phyloP scores from a whole-genome alignment of 192 early-diverging fungal genomes.

The Backusella australiensis region DNA sequence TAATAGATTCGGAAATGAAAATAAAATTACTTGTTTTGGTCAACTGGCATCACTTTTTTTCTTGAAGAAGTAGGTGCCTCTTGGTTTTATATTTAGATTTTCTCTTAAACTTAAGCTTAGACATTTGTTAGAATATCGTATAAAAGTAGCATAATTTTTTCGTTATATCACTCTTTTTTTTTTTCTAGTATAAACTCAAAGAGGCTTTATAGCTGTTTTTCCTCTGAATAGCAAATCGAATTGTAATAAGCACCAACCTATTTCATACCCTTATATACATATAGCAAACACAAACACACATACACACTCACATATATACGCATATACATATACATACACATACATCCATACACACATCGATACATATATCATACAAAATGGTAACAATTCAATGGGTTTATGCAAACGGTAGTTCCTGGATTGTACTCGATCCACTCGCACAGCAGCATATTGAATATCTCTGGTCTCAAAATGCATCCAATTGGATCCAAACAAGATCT shows the following conservation, averaged over 20 bases:
- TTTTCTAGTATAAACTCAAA: background rate
- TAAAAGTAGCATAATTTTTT: background rate
- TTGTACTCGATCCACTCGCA: background rate
- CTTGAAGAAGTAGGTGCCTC: background rate
- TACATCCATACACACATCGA: background rate
- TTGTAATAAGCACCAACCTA: background rate
- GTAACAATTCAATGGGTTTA: constrained; percentile 4
- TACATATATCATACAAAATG: background rate
- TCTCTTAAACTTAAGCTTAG: background rate
- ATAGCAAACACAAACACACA: background rate
- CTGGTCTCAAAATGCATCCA: constrained; percentile 9
- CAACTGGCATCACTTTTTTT: background rate
- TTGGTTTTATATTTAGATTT: constrained; percentile 1
- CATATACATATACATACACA: background rate
- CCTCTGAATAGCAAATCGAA: background rate
- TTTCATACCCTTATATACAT: background rate
- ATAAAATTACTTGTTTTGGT: background rate
- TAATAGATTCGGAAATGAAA: background rate
- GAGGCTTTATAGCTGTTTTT: background rate
- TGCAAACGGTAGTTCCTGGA: constrained; percentile 1
- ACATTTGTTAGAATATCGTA: background rate
- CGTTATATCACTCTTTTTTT: background rate
- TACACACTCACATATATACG: background rate
- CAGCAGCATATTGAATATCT: constrained; percentile 8
- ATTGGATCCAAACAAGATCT: background rate